phyloP scores from a whole-genome alignment of 805 yeast species.

The Cyberlindnera japonica region DNA sequence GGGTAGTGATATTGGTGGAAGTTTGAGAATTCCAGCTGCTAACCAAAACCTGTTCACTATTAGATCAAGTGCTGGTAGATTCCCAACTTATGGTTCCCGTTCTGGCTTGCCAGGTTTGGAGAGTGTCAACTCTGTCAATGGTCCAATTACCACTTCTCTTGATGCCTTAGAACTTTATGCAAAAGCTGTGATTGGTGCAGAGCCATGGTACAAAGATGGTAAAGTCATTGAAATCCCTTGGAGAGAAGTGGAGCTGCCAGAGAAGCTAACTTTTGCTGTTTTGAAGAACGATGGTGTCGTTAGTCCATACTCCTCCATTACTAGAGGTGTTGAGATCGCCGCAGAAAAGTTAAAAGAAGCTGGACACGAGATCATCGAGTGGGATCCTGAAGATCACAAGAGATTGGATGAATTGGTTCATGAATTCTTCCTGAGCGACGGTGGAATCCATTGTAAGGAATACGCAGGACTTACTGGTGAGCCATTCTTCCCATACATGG shows the following conservation, averaged over 20 bases:
- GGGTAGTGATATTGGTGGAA: constrained; percentile 55
- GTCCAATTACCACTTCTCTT: constrained; percentile 42
- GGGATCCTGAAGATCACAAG: constrained; percentile 40
- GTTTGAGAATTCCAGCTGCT: constrained; percentile 46
- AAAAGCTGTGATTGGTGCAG: constrained; percentile 28
- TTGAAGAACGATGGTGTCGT: constrained; percentile 40
- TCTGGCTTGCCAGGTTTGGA: constrained; percentile 25
- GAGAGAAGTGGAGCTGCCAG: constrained; percentile 34
- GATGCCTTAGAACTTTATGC: constrained; percentile 36
- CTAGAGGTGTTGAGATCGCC: constrained; percentile 40
- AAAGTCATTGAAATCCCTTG: constrained; percentile 40
- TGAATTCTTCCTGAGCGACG: constrained; percentile 36
- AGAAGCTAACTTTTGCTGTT: constrained; percentile 40
- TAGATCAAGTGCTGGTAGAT: constrained; percentile 44
- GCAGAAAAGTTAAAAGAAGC: constrained; percentile 32
- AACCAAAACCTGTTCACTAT: constrained; percentile 39
- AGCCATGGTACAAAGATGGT: constrained; percentile 44
- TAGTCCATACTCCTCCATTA: constrained; percentile 47
- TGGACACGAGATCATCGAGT: constrained; percentile 50
- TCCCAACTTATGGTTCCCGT: constrained; percentile 31
- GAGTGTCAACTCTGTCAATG: constrained; percentile 42
- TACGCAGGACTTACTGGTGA: constrained; percentile 40
- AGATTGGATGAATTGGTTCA: constrained; percentile 33
- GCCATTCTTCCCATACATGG: constrained; percentile 42
- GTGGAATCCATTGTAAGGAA: constrained; percentile 36